phyloP scores from a whole-genome alignment of 1,284 basidiomycete genomes.

The Cutaneotrichosporon sp. region DNA sequence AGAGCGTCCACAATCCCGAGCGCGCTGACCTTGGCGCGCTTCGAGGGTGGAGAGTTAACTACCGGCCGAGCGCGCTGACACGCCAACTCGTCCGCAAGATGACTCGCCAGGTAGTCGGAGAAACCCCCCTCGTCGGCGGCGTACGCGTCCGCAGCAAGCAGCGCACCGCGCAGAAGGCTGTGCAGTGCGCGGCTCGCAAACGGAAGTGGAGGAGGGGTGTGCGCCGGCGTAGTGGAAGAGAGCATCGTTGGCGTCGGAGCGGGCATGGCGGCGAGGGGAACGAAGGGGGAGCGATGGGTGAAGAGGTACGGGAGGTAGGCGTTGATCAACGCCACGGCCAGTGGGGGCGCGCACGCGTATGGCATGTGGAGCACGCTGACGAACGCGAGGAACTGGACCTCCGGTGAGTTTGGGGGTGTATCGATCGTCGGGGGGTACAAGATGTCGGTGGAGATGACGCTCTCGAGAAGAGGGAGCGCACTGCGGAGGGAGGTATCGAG shows the following conservation, averaged over 20 bases:
- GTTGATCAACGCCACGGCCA: conserved; percentile 20
- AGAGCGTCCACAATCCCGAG: not conserved
- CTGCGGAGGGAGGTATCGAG: conserved; percentile 18
- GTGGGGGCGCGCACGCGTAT: conserved; percentile 5
- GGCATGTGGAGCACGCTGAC: conserved; percentile 17
- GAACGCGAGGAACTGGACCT: conserved; percentile 20
- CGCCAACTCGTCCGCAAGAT: conserved; percentile 33
- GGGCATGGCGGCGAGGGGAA: conserved; percentile 1
- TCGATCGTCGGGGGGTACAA: conserved; percentile 20
- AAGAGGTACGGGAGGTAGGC: conserved; percentile 20
- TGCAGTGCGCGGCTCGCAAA: conserved; percentile 19
- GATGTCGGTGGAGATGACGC: conserved; percentile 19
- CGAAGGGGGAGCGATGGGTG: conserved; percentile 19
- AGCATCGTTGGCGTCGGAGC: not conserved
- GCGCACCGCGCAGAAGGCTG: conserved; percentile 17
- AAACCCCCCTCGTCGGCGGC: conserved; percentile 8
- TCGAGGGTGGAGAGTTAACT: not conserved
- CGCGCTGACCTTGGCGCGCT: conserved; percentile 3
- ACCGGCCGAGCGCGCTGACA: conserved; percentile 23
- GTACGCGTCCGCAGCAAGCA: conserved; percentile 10
- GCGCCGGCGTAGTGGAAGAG: not conserved
- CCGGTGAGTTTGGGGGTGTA: conserved; percentile 7
- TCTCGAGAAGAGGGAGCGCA: conserved; percentile 18
- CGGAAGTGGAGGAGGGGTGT: conserved; percentile 16
- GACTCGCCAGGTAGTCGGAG: conserved; percentile 17